phyloP scores from a whole-genome alignment of 2,329 filamentous ascomycete genomes.

The Lizonia empirigonia region DNA sequence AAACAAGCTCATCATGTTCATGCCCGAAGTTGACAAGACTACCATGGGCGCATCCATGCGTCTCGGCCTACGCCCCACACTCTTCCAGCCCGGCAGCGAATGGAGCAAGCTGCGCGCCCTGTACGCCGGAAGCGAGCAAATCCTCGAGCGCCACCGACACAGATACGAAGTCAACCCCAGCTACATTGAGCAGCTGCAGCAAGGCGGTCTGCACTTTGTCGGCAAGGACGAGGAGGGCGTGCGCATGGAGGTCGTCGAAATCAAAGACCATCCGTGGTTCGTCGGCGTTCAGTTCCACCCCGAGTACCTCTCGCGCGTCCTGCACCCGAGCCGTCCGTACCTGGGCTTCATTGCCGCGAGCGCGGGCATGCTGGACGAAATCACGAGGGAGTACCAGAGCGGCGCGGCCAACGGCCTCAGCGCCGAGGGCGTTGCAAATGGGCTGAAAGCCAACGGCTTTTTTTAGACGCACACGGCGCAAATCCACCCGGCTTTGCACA shows the following conservation, averaged over 20 bases:
- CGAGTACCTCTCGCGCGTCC: slow-evolving; percentile 78
- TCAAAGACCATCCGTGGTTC: slow-evolving; percentile 83
- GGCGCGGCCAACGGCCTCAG: slow-evolving; percentile 18
- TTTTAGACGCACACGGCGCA: slow-evolving; percentile 14
- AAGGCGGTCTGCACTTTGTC: slow-evolving; percentile 74
- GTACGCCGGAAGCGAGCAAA: slow-evolving; percentile 63
- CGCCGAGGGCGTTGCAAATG: slow-evolving; percentile 32
- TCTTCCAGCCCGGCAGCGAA: slow-evolving; percentile 76
- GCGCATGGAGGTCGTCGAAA: slow-evolving; percentile 82
- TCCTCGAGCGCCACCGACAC: slow-evolving; percentile 80
- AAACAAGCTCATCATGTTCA: slow-evolving; percentile 80
- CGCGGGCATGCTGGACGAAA: slow-evolving; percentile 66
- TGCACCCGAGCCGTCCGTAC: slow-evolving; percentile 76
- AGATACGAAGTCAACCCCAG: slow-evolving; percentile 89
- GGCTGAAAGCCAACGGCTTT: slow-evolving; percentile 28
- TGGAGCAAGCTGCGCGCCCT: slow-evolving; percentile 79
- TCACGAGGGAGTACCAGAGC: slow-evolving; percentile 43
- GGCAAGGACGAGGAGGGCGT: slow-evolving; percentile 79
- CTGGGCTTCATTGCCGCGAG: slow-evolving; percentile 84
- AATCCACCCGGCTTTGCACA: too few species aligned
- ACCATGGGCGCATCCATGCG: slow-evolving; percentile 87
- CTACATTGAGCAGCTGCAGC: slow-evolving; percentile 70
- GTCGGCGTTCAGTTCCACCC: slow-evolving; percentile 89
- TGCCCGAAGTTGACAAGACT: slow-evolving; percentile 84
- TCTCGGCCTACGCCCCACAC: slow-evolving; percentile 73